Base-by-base conservation (phyloP, 768 basidiomycete species). In the Rhodotorula paludigena region DNA sequence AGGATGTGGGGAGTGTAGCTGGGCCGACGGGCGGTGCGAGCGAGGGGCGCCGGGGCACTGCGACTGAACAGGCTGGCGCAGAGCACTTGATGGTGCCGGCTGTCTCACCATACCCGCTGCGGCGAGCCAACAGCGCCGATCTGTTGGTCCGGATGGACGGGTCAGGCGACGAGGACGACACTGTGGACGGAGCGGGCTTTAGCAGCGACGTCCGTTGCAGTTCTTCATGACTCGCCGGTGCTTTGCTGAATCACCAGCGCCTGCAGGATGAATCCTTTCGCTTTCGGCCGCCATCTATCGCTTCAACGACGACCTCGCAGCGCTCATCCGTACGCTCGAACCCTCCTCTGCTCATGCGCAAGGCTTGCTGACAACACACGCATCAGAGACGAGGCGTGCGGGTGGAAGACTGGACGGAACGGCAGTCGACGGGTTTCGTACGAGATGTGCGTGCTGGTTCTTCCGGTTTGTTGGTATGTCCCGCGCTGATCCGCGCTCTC, bases 181-280 rank as follows among this genome's bases (percentile, higher is more conserved):
- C 45, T 8, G 53, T 45, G 18, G 54, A 54, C 30, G 62, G 49
- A 8, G 57, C 32, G 25, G 57, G 42, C 23, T 55, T 68, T 21
- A 41, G 57, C n/a, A 68, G 67, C 57, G 67, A 68, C 20, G 67
- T 63, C 41, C 33, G 61, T 21, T 49, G 6, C 0, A 0, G 15
- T 4, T 23, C 30, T 8, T 39, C 35, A 10, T 36, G 1, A 0
- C 20, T 8, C 21, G 3, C 5, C 20, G 16, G 0, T 3, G 3
- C 33, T 25, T 0, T 25, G 5, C 2, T 15, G 52, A 18, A 51
- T 45, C 5, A 32, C 44, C 4, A 4, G 39, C 2, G 21, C 20
- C 2, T 21, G 25, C 57, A 72, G 71, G 63, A 64, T 12, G 71
- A 72, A 30, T 60, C 71, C 0, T 72, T 68, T 18, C 59, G 71